phyloP scores from a whole-genome alignment of 805 yeast species.

The Cyberlindnera maclurae region DNA sequence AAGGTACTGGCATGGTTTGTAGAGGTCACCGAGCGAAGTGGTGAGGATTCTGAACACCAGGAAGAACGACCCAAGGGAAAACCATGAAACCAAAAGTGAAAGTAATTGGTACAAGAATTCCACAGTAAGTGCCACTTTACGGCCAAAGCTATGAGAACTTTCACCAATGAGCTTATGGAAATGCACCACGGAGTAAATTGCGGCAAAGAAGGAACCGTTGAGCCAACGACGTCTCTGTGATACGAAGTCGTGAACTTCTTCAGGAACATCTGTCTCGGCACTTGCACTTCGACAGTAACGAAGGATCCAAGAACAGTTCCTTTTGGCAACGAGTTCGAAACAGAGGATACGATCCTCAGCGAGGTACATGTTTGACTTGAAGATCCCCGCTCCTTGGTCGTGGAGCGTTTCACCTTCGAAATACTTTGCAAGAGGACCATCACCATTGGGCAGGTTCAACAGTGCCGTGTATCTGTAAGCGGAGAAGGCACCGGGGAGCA shows the following conservation, averaged over 20 bases:
- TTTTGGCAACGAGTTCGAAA: slow-evolving; percentile 90
- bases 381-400: slow-evolving; percentile 67
- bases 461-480: slow-evolving; percentile 87
- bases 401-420: slow-evolving; percentile 84
- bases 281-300: slow-evolving; percentile 81
- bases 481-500: slow-evolving; percentile 93
- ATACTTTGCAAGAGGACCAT: slow-evolving; percentile 82
- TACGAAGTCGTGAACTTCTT: slow-evolving; percentile 74
- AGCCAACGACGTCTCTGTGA: slow-evolving; percentile 95
- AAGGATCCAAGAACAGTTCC: slow-evolving; percentile 63
- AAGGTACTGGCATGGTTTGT: slow-evolving; percentile 68
- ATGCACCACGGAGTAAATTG: slow-evolving; percentile 78
- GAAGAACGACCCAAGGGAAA: slow-evolving; percentile 84
- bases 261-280: slow-evolving; percentile 96
- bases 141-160: slow-evolving; percentile 60
- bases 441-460: slow-evolving; percentile 57
- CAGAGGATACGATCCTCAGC: slow-evolving; percentile 96
- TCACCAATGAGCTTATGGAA: slow-evolving; percentile 62
- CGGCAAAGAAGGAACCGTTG: slow-evolving; percentile 94
- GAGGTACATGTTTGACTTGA: slow-evolving; percentile 91
- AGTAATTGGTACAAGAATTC: slow-evolving; percentile 77
- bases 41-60: slow-evolving; percentile 86
- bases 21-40: slow-evolving; percentile 62
- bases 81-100: slow-evolving; percentile 81
- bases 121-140: slow-evolving; percentile 66